Conservation (phyloP, 2,329 filamentous ascomycete genomes). For the Chaetomiaceae sp. region DNA sequence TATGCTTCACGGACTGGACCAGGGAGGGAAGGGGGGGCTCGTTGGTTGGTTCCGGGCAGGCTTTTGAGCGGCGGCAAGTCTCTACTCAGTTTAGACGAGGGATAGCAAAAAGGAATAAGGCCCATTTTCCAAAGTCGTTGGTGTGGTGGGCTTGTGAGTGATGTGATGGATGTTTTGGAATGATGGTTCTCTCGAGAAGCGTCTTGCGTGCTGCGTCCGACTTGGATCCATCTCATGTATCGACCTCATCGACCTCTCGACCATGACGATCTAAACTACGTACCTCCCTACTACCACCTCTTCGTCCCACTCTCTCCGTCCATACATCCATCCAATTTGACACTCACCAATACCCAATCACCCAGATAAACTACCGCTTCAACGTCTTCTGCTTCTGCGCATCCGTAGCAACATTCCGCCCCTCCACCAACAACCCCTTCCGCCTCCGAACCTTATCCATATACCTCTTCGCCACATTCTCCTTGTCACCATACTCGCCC, state of each 20-base stretch:
- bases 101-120: conserved; percentile 20
- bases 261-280: too few species aligned
- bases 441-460: conserved; percentile 82
- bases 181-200: not conserved
- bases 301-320: not conserved
- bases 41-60: conserved; percentile 2
- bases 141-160: too few species aligned
- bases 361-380: conserved; percentile 44
- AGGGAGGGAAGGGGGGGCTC: not conserved
- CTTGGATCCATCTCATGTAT: too few species aligned
- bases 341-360: too few species aligned
- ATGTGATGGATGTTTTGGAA: too few species aligned
- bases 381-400: conserved; percentile 85
- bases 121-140: conserved; percentile 9
- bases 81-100: conserved; percentile 18
- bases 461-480: conserved; percentile 95
- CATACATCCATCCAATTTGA: conserved; percentile 12
- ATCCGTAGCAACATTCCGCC: conserved; percentile 70
- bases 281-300: not conserved
- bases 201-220: not conserved
- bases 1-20: conserved; percentile 10
- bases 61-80: not conserved
- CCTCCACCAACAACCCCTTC: conserved; percentile 84
- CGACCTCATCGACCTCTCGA: too few species aligned
- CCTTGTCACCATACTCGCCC: conserved; percentile 85